These are phyloP conservation scores for Fusarium newnesense DNA, from an alignment of 2,329 filamentous ascomycete genomes.

Conservation along the genomic window DNA sequence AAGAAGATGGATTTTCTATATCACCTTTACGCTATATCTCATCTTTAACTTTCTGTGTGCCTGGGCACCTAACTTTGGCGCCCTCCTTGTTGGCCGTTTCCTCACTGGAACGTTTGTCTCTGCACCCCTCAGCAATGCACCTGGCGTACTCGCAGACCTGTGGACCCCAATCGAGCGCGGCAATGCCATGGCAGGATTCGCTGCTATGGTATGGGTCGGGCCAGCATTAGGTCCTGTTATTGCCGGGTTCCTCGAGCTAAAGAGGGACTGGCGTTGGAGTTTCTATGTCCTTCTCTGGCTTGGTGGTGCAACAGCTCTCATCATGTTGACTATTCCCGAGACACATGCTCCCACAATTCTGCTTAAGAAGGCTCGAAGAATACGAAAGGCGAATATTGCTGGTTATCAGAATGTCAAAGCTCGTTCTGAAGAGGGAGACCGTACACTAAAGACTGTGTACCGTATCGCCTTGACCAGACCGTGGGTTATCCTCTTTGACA, in stretches of 20 bases:
- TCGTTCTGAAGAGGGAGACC: constrained; percentile 17
- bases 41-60: constrained; percentile 82
- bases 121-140: constrained; percentile 83
- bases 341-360: constrained; percentile 85
- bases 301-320: constrained; percentile 83
- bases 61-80: constrained; percentile 76
- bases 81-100: constrained; percentile 76
- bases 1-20: constrained; percentile 65
- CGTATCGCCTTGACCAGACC: constrained; percentile 77
- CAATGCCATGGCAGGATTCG: constrained; percentile 84
- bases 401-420: constrained; percentile 29
- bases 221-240: constrained; percentile 62
- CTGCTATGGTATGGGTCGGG: constrained; percentile 78
- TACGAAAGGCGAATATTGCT: constrained; percentile 27
- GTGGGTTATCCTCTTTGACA: constrained; percentile 78
- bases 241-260: constrained; percentile 77
- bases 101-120: constrained; percentile 84
- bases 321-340: constrained; percentile 84
- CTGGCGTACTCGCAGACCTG: constrained; percentile 80
- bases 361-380: constrained; percentile 23
- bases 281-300: constrained; percentile 63
- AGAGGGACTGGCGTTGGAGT: constrained; percentile 69
- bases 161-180: constrained; percentile 83
- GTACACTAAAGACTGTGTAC: constrained; percentile 55
- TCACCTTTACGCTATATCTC: constrained; percentile 72